phyloP scores from a whole-genome alignment of 305 asterid genomes.

The Petunia hybrid region DNA sequence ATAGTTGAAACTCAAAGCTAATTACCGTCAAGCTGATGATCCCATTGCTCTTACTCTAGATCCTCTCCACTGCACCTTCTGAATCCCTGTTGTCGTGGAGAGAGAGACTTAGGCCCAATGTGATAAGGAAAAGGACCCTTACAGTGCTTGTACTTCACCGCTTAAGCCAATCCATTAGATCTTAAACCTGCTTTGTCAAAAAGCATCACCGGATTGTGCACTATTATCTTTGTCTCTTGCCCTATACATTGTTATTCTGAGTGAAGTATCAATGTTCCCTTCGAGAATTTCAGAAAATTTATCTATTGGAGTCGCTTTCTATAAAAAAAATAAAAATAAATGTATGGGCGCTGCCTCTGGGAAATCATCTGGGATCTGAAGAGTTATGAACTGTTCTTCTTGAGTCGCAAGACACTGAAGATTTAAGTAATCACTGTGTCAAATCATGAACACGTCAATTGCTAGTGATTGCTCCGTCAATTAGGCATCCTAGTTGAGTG shows the following conservation, averaged over 20 bases:
- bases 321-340: not conserved
- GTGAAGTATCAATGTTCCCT: conserved; percentile 15
- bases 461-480: not conserved
- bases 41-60: not conserved
- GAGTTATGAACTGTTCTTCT: no score
- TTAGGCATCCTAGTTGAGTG: conserved; percentile 20
- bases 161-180: not conserved
- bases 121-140: not conserved
- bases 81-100: not conserved
- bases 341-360: no score
- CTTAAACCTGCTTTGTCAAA: conserved; percentile 22
- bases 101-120: not conserved
- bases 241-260: not conserved
- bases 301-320: not conserved
- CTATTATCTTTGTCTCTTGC: conserved; percentile 7
- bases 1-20: no score
- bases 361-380: no score
- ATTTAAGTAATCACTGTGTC: not conserved
- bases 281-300: not conserved
- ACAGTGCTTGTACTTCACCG: not conserved
- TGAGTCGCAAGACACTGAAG: no score
- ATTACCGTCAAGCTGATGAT: no score
- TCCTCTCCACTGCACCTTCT: not conserved
- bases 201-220: not conserved
- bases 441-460: not conserved